Percentiles rank a stretch among this genome's conserved stretches.
phyloP scores from a whole-genome alignment of 2,329 filamentous ascomycete genomes.

The Apiospora koreana region DNA sequence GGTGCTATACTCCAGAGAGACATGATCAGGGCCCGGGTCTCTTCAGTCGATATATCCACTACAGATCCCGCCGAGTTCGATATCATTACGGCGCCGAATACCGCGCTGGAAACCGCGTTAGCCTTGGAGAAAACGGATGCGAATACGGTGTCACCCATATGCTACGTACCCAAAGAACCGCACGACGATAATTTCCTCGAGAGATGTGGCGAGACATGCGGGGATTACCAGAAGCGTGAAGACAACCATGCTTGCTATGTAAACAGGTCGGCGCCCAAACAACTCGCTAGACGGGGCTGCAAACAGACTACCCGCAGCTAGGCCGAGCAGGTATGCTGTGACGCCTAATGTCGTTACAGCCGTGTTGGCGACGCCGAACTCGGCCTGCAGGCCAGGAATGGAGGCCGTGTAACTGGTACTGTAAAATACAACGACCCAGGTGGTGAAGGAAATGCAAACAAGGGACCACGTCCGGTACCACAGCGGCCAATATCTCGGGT shows the following conservation, averaged over 20 bases:
- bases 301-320: slow-evolving; percentile 71
- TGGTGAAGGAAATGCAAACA: slow-evolving; percentile 46
- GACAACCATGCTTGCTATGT: slow-evolving; percentile 62
- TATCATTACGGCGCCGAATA: slow-evolving; percentile 79
- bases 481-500: slow-evolving; percentile 70
- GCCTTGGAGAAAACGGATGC: background rate
- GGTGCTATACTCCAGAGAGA: slow-evolving; percentile 83
- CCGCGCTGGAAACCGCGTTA: slow-evolving; percentile 42
- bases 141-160: background rate
- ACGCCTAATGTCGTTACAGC: slow-evolving; percentile 73
- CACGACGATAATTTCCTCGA: slow-evolving; percentile 68
- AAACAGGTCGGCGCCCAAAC: slow-evolving; percentile 69
- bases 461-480: slow-evolving; percentile 45
- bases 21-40: slow-evolving; percentile 80
- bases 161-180: slow-evolving; percentile 67
- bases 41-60: slow-evolving; percentile 78
- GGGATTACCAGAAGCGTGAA: slow-evolving; percentile 74
- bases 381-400: slow-evolving; percentile 66
- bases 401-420: slow-evolving; percentile 79
- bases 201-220: slow-evolving; percentile 67
- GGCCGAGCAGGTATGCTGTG: slow-evolving; percentile 75
- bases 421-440: slow-evolving; percentile 64
- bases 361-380: slow-evolving; percentile 60
- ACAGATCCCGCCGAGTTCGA: slow-evolving; percentile 82
- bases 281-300: slow-evolving; percentile 75